Evolutionary conservation across 306 rosid species (phyloP).

Genomic region (Spatholobus suberectus): DNA sequence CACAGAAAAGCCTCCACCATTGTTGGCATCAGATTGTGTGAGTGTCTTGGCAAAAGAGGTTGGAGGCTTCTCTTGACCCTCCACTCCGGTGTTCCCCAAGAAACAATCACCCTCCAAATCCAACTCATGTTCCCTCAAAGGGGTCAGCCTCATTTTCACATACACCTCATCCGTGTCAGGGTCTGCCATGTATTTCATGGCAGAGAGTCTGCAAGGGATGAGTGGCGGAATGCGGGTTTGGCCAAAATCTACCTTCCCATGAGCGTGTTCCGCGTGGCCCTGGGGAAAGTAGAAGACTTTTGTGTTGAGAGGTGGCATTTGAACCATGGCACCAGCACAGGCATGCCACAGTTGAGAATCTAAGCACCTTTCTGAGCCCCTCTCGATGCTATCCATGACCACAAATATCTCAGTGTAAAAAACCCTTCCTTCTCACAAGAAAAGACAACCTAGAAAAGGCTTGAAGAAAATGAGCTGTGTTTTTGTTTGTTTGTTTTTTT

Average conservation of each 20-base stretch:
- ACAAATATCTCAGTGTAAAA: constrained; percentile 46
- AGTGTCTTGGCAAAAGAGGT: constrained; percentile 88
- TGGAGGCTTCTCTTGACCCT: constrained; percentile 67
- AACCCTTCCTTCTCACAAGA: constrained; percentile 23
- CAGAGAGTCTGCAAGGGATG: constrained; percentile 70
- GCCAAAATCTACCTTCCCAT: constrained; percentile 61
- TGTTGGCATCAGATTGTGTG: constrained; percentile 97
- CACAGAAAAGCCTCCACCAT: constrained; percentile 97
- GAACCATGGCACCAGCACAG: constrained; percentile 97
- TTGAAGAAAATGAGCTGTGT: background rate
- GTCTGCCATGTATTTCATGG: constrained; percentile 85
- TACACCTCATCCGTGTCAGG: constrained; percentile 88
- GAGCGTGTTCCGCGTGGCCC: constrained; percentile 88
- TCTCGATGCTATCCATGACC: constrained; percentile 65
- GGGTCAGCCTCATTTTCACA: constrained; percentile 66
- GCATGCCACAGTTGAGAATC: constrained; percentile 97
- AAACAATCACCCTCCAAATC: constrained; percentile 59
- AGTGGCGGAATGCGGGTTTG: constrained; percentile 59
- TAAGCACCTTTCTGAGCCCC: constrained; percentile 58
- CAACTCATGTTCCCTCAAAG: constrained; percentile 60
- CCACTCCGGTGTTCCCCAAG: constrained; percentile 48
- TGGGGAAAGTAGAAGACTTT: constrained; percentile 93
- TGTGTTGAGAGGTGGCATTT: constrained; percentile 84
- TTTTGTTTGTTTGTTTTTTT: too few relatives aligned
- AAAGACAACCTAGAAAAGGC: too few relatives aligned